These are phyloP conservation scores for Pythium dissimile DNA, from an alignment of 352 stramenopile species.

Conservation along the genomic window DNA sequence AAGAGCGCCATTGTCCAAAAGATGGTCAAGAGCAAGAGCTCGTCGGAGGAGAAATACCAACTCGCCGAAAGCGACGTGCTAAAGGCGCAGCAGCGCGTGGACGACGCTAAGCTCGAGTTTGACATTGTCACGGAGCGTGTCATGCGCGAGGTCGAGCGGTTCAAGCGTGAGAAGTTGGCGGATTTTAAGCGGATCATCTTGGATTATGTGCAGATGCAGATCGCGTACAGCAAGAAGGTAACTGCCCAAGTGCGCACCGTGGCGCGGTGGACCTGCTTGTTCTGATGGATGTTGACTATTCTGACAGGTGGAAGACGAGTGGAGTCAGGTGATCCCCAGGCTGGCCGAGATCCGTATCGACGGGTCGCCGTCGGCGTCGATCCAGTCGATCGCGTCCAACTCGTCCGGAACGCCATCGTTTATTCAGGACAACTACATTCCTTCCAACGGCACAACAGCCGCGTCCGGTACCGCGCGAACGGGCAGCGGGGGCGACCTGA, in stretches of 20 bases:
- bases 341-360: constrained; percentile 75
- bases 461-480: background rate
- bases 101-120: constrained; percentile 91
- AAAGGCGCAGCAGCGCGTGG: constrained; percentile 78
- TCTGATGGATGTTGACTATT: background rate
- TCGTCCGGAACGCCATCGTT: constrained; percentile 25
- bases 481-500: constrained; percentile 30
- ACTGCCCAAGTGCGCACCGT: background rate
- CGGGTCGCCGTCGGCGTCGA: constrained; percentile 31
- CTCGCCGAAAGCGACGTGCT: constrained; percentile 76
- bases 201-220: constrained; percentile 97
- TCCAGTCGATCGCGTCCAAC: constrained; percentile 33
- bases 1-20: constrained; percentile 67
- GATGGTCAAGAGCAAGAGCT: constrained; percentile 53
- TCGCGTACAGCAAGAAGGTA: constrained; percentile 95
- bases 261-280: background rate
- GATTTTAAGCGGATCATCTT: constrained; percentile 96
- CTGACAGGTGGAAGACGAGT: constrained; percentile 65
- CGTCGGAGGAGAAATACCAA: constrained; percentile 88
- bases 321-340: constrained; percentile 72
- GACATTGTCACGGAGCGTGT: constrained; percentile 93
- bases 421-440: constrained; percentile 79
- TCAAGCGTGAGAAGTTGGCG: constrained; percentile 93
- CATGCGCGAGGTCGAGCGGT: constrained; percentile 96
- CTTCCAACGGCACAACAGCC: constrained; percentile 26